These are phyloP conservation scores for Neurospora sp. DNA, from an alignment of 2,329 filamentous ascomycete species.

Conservation along the genomic window DNA sequence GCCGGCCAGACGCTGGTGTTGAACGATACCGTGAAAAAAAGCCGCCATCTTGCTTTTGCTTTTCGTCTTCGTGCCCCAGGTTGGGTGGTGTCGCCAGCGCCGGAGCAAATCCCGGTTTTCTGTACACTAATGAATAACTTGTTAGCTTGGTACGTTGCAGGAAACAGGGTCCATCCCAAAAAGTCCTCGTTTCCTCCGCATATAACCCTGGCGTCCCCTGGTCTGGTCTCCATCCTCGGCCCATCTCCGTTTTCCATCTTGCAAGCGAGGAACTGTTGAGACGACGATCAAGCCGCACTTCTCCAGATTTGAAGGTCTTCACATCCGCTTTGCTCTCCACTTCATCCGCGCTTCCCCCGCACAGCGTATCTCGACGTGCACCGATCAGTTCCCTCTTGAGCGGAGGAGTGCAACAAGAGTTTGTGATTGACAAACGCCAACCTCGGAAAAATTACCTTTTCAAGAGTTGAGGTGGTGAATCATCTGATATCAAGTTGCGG, in stretches of 20 bases:
- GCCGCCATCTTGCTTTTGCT: not conserved
- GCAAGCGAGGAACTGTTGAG: not conserved
- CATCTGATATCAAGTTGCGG: not conserved
- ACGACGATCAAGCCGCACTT: not conserved
- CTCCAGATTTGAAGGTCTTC: not conserved
- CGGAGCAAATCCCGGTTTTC: not conserved
- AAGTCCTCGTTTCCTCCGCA: not conserved
- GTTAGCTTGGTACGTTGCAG: too few relatives aligned
- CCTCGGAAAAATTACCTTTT: not conserved
- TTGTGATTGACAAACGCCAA: not conserved
- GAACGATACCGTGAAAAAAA: not conserved
- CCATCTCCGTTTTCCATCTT: not conserved
- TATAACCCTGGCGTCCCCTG: not conserved
- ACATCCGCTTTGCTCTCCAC: not conserved
- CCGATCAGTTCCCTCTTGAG: not conserved
- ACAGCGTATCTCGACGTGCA: not conserved
- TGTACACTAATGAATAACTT: too few relatives aligned
- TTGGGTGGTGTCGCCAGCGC: not conserved
- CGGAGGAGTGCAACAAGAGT: not conserved
- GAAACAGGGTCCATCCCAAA: too few relatives aligned
- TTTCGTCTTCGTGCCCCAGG: not conserved
- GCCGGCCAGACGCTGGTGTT: not conserved
- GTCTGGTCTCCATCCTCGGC: not conserved
- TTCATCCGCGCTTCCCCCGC: not conserved
- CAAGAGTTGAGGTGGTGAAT: not conserved